Conservation (phyloP, 257 asterid species). For the Asclepias syriaca region DNA sequence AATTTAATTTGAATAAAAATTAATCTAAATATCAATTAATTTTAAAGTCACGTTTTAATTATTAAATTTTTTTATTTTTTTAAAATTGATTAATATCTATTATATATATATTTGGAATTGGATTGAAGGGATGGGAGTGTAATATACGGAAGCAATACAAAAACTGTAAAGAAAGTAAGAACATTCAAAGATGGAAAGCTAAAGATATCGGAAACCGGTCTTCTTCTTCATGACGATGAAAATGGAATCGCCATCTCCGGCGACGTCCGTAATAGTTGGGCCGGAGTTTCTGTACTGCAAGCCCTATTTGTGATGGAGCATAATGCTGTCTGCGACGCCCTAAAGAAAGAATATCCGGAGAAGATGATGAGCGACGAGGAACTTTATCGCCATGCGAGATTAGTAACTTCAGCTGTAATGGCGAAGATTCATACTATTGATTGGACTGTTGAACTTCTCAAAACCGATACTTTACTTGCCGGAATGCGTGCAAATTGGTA, state of each 20-base stretch:
- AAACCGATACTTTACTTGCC: slow-evolving; percentile 40
- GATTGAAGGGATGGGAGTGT: too few species aligned
- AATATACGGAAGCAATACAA: too few species aligned
- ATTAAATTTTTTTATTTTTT: too few species aligned
- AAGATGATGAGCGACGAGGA: slow-evolving; percentile 39
- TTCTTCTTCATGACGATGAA: slow-evolving; percentile 34
- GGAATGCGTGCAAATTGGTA: slow-evolving; percentile 57
- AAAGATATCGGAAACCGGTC: slow-evolving; percentile 41
- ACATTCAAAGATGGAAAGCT: slow-evolving; percentile 66
- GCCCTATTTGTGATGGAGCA: slow-evolving; percentile 63
- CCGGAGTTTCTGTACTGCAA: slow-evolving; percentile 48
- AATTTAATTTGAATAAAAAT: too few species aligned
- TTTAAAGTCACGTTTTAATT: too few species aligned
- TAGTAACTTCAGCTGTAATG: slow-evolving; percentile 57
- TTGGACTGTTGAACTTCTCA: slow-evolving; percentile 70
- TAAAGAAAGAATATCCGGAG: slow-evolving; percentile 44
- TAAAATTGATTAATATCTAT: too few species aligned
- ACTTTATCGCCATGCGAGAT: slow-evolving; percentile 46
- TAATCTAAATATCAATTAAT: too few species aligned
- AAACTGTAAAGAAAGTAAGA: too few species aligned
- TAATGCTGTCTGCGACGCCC: slow-evolving; percentile 53
- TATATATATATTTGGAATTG: too few species aligned
- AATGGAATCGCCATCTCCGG: slow-evolving; percentile 45
- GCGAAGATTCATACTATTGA: slow-evolving; percentile 76
- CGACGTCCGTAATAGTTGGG: slow-evolving; percentile 59